Conservation (phyloP, 75 land plant genomes). For the Cupressus sempervirens region DNA sequence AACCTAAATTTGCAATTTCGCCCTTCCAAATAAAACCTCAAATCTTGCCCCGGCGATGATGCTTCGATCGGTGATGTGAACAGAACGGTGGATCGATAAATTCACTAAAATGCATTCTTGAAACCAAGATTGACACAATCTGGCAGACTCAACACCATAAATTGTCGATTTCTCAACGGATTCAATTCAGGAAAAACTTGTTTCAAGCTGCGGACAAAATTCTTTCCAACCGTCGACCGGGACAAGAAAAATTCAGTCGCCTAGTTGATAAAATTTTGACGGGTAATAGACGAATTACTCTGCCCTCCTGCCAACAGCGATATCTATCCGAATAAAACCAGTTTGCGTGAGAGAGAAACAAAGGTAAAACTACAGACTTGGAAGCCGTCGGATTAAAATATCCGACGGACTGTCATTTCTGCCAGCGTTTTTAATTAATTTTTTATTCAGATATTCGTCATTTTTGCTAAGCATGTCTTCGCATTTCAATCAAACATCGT, state of each 20-base stretch:
- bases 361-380: no score
- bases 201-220: not conserved
- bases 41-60: not conserved
- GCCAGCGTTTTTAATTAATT: no score
- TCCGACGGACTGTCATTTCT: no score
- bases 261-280: not conserved
- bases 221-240: not conserved
- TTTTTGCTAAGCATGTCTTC: no score
- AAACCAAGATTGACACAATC: not conserved
- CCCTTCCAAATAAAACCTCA: not conserved
- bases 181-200: not conserved
- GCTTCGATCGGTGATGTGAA: not conserved
- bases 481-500: no score
- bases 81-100: not conserved
- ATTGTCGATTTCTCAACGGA: not conserved
- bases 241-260: not conserved
- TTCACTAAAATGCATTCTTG: conserved; percentile 1
- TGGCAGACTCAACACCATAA: not conserved
- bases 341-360: no score
- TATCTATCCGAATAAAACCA: not conserved
- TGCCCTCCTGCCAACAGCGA: not conserved
- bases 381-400: no score
- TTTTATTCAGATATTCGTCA: no score
- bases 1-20: not conserved
- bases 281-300: not conserved